Evolutionary conservation across 2,329 filamentous ascomycete species (phyloP).

Genomic region (Claviceps paspali): DNA sequence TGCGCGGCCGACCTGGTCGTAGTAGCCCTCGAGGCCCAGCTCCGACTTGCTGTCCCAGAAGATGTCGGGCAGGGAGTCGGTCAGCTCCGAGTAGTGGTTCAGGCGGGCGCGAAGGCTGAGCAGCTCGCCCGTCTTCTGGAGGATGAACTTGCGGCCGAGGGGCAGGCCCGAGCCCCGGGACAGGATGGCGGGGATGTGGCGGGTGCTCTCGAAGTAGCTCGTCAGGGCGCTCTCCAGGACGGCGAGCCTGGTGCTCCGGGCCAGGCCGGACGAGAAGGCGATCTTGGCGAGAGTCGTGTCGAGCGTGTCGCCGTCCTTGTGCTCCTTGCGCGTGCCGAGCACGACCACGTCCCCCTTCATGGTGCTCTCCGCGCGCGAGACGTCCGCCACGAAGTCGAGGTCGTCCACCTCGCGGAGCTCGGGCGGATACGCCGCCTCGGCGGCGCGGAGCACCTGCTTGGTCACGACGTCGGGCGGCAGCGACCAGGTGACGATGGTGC

Average conservation of each 20-base stretch:
- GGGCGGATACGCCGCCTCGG: conserved; percentile 55
- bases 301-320: conserved; percentile 27
- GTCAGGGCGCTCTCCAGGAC: conserved; percentile 73
- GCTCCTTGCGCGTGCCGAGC: conserved; percentile 56
- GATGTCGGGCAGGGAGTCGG: conserved; percentile 84
- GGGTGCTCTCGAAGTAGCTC: conserved; percentile 75
- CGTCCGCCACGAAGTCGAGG: conserved; percentile 71
- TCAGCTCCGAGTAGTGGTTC: conserved; percentile 93
- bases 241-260: conserved; percentile 82
- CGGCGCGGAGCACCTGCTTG: conserved; percentile 57
- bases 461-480: conserved; percentile 64
- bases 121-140: conserved; percentile 87
- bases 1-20: conserved; percentile 80
- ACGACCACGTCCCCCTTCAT: conserved; percentile 83
- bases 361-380: conserved; percentile 53
- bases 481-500: conserved; percentile 86
- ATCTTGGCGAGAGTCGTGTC: conserved; percentile 75
- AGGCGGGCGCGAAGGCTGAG: conserved; percentile 79
- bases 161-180: conserved; percentile 39
- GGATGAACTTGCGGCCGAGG: conserved; percentile 55
- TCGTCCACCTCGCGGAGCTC: conserved; percentile 70
- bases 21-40: conserved; percentile 82
- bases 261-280: conserved; percentile 87
- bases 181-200: conserved; percentile 64
- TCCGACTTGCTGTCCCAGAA: conserved; percentile 93